phyloP scores from a whole-genome alignment of 768 basidiomycete species.

The Calocera viscosa region DNA sequence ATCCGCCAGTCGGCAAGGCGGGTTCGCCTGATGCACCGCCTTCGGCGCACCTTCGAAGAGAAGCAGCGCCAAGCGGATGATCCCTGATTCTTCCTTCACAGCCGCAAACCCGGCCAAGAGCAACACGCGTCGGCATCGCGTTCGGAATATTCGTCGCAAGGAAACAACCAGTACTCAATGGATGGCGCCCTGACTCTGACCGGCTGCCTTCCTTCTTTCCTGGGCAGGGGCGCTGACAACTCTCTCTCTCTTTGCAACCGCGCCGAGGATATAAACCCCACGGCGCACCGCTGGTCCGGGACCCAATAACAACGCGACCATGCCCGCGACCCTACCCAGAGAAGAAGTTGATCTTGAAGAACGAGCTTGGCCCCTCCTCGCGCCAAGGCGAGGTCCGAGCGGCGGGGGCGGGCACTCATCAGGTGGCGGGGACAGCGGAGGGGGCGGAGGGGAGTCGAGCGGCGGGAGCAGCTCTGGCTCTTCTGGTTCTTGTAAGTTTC shows the following conservation, averaged over 20 bases:
- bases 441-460: neutral
- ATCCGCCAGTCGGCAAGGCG: too few relatives aligned
- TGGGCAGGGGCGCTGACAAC: too few relatives aligned
- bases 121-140: neutral
- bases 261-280: neutral
- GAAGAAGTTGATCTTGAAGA: neutral
- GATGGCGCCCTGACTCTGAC: too few relatives aligned
- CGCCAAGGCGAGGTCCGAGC: neutral
- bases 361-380: neutral
- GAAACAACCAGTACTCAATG: neutral
- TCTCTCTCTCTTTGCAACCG: neutral
- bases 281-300: neutral
- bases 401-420: neutral
- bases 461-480: neutral
- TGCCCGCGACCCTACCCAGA: neutral
- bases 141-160: neutral
- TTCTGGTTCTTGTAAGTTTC: neutral
- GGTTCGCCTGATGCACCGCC: too few relatives aligned
- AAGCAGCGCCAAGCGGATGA: neutral
- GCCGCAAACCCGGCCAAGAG: neutral
- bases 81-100: neutral
- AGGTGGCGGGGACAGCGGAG: neutral
- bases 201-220: too few relatives aligned
- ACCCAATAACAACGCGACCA: neutral
- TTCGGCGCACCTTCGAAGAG: too few relatives aligned